These are phyloP conservation scores for Fusarium tupiense DNA, from an alignment of 2,329 filamentous ascomycete species.

Conservation along the genomic window DNA sequence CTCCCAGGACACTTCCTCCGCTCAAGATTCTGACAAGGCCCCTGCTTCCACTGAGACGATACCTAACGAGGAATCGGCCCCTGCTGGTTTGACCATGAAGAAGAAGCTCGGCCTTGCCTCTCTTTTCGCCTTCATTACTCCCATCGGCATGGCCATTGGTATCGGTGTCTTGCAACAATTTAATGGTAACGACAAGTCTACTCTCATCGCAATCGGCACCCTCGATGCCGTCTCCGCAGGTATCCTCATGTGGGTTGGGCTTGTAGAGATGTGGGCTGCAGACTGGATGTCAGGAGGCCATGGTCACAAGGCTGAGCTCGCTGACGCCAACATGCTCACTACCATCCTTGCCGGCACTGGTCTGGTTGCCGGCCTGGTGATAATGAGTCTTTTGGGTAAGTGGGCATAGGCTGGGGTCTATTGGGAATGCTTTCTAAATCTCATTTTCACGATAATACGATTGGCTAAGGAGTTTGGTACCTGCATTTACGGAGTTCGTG, in stretches of 20 bases:
- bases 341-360: slow-evolving; percentile 62
- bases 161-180: slow-evolving; percentile 75
- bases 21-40: slow-evolving; percentile 43
- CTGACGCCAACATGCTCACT: slow-evolving; percentile 58
- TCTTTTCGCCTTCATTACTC: slow-evolving; percentile 76
- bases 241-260: slow-evolving; percentile 80
- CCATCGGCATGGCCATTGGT: slow-evolving; percentile 83
- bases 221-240: slow-evolving; percentile 79
- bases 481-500: slow-evolving; percentile 23
- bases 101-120: slow-evolving; percentile 70
- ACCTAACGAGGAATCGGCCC: slow-evolving; percentile 19
- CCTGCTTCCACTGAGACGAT: slow-evolving; percentile 36
- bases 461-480: slow-evolving; percentile 16
- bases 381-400: slow-evolving; percentile 80
- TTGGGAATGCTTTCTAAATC: neutral
- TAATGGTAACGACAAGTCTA: slow-evolving; percentile 76
- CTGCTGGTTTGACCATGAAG: slow-evolving; percentile 48
- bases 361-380: slow-evolving; percentile 68
- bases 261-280: slow-evolving; percentile 82
- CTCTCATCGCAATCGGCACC: slow-evolving; percentile 76
- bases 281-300: slow-evolving; percentile 71
- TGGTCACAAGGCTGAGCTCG: slow-evolving; percentile 58
- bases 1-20: slow-evolving; percentile 22
- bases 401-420: slow-evolving; percentile 66
- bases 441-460: neutral